phyloP scores from a whole-genome alignment of 2,329 filamentous ascomycete genomes.

The Cryphonectria carpinicola region DNA sequence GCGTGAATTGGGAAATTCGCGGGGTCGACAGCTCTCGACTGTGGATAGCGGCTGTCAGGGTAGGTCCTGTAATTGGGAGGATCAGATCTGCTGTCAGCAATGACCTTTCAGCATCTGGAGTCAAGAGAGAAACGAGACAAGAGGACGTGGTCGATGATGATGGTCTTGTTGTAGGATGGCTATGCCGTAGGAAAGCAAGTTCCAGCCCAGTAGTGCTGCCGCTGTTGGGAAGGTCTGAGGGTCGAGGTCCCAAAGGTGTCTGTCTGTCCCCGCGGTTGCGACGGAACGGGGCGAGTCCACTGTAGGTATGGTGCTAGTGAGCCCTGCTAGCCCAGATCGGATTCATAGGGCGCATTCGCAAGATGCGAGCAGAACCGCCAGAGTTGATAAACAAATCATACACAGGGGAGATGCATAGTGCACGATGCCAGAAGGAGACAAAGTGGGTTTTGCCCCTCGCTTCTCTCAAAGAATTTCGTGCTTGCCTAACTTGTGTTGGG shows the following conservation, averaged over 20 bases:
- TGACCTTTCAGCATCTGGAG: neutral
- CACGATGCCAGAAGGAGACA: neutral
- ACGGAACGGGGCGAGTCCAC: slow-evolving; percentile 23
- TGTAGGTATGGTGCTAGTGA: slow-evolving; percentile 9
- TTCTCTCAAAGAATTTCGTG: neutral
- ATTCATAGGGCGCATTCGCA: neutral
- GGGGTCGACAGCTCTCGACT: neutral
- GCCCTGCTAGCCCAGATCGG: slow-evolving; percentile 21
- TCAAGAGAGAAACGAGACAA: neutral
- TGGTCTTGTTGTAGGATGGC: slow-evolving; percentile 10
- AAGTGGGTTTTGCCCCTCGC: neutral
- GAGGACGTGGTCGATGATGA: slow-evolving; percentile 20
- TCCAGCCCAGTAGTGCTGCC: neutral
- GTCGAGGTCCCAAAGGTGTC: slow-evolving; percentile 3
- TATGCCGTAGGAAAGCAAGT: slow-evolving; percentile 12
- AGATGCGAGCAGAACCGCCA: neutral
- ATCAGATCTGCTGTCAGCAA: neutral
- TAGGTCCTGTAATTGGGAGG: neutral
- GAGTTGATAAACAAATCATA: neutral
- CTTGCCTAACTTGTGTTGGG: neutral
- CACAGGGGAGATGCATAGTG: neutral
- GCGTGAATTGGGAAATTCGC: neutral
- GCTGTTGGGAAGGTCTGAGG: slow-evolving; percentile 1
- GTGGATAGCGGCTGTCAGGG: neutral
- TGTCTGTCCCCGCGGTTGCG: slow-evolving; percentile 25